phyloP scores from a whole-genome alignment of 495 filamentous ascomycete genomes.

The Penicillium odoratum region DNA sequence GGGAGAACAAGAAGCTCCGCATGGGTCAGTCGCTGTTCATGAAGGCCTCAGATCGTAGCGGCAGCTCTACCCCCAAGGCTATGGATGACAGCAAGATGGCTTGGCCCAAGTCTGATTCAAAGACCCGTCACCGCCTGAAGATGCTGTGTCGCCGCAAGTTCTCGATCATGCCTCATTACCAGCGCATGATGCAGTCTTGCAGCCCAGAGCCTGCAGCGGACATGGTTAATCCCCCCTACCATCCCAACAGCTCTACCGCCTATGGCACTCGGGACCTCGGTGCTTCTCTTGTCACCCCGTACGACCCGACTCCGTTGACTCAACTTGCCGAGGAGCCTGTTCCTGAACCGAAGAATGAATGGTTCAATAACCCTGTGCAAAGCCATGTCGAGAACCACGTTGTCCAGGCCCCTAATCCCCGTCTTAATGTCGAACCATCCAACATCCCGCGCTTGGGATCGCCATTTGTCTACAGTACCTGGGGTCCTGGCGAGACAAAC shows the following conservation, averaged over 20 bases:
- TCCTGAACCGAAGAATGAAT: slow-evolving; percentile 26
- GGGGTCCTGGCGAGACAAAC: slow-evolving; percentile 51
- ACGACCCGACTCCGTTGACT: slow-evolving; percentile 70
- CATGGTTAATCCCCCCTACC: slow-evolving; percentile 14
- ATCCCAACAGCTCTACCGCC: slow-evolving; percentile 25
- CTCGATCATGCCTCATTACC: slow-evolving; percentile 63
- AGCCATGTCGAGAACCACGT: not conserved
- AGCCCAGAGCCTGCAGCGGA: slow-evolving; percentile 72
- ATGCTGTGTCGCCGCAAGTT: slow-evolving; percentile 79
- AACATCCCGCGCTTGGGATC: slow-evolving; percentile 48
- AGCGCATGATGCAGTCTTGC: slow-evolving; percentile 68
- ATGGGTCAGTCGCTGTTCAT: slow-evolving; percentile 10
- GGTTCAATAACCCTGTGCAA: slow-evolving; percentile 38
- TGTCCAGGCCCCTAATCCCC: slow-evolving; percentile 15
- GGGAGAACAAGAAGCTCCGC: slow-evolving; percentile 51
- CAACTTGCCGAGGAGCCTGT: slow-evolving; percentile 50
- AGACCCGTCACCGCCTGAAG: slow-evolving; percentile 78
- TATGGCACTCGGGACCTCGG: slow-evolving; percentile 79
- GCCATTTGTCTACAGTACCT: slow-evolving; percentile 58
- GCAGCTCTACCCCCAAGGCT: slow-evolving; percentile 63
- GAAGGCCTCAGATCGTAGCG: slow-evolving; percentile 44
- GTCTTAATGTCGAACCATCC: slow-evolving; percentile 26
- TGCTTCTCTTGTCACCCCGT: slow-evolving; percentile 78
- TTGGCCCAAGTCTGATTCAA: slow-evolving; percentile 83
- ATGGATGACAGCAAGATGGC: slow-evolving; percentile 30